Conservation (phyloP, 2,329 filamentous ascomycete genomes). For the Arthrobotrys sinensis region DNA sequence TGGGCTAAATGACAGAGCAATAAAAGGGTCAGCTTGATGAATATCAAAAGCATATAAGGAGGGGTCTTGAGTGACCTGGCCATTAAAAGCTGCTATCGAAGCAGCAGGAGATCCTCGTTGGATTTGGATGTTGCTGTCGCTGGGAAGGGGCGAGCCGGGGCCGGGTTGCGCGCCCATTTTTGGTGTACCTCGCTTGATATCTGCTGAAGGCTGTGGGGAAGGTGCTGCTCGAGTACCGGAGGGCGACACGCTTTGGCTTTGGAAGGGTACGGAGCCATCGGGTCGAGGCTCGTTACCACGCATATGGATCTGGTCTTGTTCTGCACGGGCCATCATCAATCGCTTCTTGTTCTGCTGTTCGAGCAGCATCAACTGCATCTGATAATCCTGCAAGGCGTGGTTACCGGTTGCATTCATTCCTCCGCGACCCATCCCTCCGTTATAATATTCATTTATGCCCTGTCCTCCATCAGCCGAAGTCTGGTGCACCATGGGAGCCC, state of each 20-base stretch:
- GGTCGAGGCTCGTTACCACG: slow-evolving; percentile 73
- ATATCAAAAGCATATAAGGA: neutral
- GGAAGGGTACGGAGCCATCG: slow-evolving; percentile 69
- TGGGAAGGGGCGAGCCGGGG: slow-evolving; percentile 81
- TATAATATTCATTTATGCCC: slow-evolving; percentile 65
- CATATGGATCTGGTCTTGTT: slow-evolving; percentile 79
- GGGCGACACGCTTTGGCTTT: slow-evolving; percentile 71
- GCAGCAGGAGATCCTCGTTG: slow-evolving; percentile 70
- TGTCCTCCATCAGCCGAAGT: slow-evolving; percentile 76
- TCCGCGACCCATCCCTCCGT: slow-evolving; percentile 65
- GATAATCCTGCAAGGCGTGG: slow-evolving; percentile 87
- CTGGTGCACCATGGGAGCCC: slow-evolving; percentile 84
- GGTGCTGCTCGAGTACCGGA: slow-evolving; percentile 76
- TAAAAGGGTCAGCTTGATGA: slow-evolving; percentile 52
- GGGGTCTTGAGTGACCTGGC: slow-evolving; percentile 68
- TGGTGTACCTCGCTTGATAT: slow-evolving; percentile 78
- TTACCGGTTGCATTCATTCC: slow-evolving; percentile 76
- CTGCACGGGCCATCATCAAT: slow-evolving; percentile 83
- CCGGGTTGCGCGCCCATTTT: slow-evolving; percentile 85
- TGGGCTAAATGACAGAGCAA: slow-evolving; percentile 39
- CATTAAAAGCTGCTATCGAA: slow-evolving; percentile 69
- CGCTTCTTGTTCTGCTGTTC: slow-evolving; percentile 91
- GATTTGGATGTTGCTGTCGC: slow-evolving; percentile 78
- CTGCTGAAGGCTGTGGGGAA: slow-evolving; percentile 79
- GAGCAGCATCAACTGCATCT: slow-evolving; percentile 89